Percentiles rank a stretch among this genome's conserved stretches.
Conservation (phyloP, 2,329 filamentous ascomycete species). For the Exophiala sp. region DNA sequence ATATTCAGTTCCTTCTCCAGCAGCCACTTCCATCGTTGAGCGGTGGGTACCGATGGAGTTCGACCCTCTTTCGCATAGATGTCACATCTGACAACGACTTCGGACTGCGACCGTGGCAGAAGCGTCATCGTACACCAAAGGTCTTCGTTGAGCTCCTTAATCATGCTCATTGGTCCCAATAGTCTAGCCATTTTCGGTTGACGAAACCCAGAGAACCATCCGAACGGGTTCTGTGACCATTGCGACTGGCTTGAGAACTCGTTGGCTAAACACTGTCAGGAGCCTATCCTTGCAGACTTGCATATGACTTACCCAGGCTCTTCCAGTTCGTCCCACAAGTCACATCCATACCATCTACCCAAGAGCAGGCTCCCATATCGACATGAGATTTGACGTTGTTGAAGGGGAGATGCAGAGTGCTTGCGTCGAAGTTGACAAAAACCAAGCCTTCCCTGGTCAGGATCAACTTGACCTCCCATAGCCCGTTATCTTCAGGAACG, state of each 20-base stretch:
- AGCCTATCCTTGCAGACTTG: background rate
- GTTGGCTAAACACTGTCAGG: conserved; percentile 10
- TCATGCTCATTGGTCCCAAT: conserved; percentile 20
- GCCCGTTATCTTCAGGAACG: conserved; percentile 53
- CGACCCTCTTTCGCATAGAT: conserved; percentile 16
- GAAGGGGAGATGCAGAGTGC: conserved; percentile 23
- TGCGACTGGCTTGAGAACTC: conserved; percentile 22
- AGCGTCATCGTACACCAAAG: conserved; percentile 23
- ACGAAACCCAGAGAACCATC: conserved; percentile 16
- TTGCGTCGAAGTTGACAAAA: conserved; percentile 26
- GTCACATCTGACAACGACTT: conserved; percentile 20
- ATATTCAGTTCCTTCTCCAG: conserved; percentile 19
- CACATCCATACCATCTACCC: conserved; percentile 17
- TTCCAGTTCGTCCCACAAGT: conserved; percentile 22
- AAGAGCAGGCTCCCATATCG: conserved; percentile 15
- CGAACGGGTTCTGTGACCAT: conserved; percentile 16
- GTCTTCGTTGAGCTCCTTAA: conserved; percentile 19
- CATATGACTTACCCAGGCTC: conserved; percentile 19
- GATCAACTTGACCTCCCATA: conserved; percentile 39
- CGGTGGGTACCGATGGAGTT: background rate
- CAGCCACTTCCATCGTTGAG: conserved; percentile 19
- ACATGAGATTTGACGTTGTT: conserved; percentile 25
- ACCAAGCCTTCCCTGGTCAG: conserved; percentile 21
- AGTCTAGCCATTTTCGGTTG: conserved; percentile 15
- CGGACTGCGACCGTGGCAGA: conserved; percentile 12